A percentile compares a stretch with the other conserved stretches of the same genome.
Evolutionary conservation across 176 grass and related monocot genomes (phyloP).

Genomic region (Musa itinerans): DNA sequence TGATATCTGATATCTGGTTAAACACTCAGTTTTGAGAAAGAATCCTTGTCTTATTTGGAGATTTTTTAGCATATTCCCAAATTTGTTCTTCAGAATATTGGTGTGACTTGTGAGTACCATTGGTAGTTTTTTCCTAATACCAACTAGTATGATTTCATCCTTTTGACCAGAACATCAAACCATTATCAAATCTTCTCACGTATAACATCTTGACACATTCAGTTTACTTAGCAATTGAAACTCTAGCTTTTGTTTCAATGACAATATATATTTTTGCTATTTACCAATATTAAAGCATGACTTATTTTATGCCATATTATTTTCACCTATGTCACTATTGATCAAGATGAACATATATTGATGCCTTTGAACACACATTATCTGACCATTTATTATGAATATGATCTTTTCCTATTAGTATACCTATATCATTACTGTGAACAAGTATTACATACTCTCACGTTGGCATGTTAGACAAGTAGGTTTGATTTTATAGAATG

Average conservation of each 20-base stretch:
- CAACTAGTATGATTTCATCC: background rate
- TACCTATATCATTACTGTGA: background rate
- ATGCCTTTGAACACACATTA: background rate
- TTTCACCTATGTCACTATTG: background rate
- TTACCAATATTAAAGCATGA: background rate
- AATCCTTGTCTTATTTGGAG: no score
- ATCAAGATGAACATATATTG: background rate
- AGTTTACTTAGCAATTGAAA: background rate
- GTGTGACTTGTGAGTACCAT: no score
- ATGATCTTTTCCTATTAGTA: background rate
- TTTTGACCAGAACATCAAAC: background rate
- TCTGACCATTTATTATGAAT: background rate
- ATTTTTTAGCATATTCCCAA: no score
- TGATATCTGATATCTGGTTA: no score
- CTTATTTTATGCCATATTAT: background rate
- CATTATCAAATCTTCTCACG: background rate
- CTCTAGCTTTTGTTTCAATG: background rate
- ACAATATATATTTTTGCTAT: background rate
- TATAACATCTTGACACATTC: background rate
- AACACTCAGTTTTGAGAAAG: no score
- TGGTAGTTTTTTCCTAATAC: no score
- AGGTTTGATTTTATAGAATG: background rate
- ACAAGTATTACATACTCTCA: background rate
- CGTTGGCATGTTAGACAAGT: background rate
- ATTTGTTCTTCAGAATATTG: no score